Conservation (phyloP, 2,329 filamentous ascomycete genomes). For the Alternaria incomplexa region DNA sequence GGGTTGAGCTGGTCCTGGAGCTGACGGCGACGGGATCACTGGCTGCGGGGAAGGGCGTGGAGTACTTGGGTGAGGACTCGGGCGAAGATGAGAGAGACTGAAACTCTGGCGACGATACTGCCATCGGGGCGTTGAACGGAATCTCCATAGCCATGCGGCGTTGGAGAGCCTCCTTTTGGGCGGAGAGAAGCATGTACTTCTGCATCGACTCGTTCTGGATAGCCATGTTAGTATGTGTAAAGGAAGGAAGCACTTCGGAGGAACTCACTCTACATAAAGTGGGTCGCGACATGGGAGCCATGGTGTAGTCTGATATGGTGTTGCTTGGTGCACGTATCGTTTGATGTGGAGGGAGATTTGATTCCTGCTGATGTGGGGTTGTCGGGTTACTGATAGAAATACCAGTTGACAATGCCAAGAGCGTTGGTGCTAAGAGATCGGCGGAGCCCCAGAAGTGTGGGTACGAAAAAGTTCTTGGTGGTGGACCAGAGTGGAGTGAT, state of each 20-base stretch:
- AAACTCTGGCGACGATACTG: slow-evolving; percentile 44
- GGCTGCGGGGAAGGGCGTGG: slow-evolving; percentile 28
- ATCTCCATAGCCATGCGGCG: slow-evolving; percentile 48
- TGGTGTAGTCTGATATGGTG: slow-evolving; percentile 9
- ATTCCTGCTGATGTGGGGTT: slow-evolving; percentile 20
- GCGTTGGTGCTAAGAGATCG: slow-evolving; percentile 22
- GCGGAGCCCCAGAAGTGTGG: slow-evolving; percentile 18
- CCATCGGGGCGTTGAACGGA: slow-evolving; percentile 40
- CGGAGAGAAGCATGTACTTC: slow-evolving; percentile 49
- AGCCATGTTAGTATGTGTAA: slow-evolving; percentile 15
- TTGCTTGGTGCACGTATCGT: slow-evolving; percentile 2
- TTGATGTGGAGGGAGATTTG: slow-evolving; percentile 1
- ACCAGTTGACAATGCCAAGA: slow-evolving; percentile 17
- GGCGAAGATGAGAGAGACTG: slow-evolving; percentile 46
- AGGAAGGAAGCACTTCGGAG: neutral
- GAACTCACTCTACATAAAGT: slow-evolving; percentile 30
- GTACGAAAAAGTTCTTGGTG: slow-evolving; percentile 20
- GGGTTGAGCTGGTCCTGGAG: slow-evolving; percentile 17
- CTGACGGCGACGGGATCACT: slow-evolving; percentile 33
- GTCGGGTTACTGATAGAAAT: slow-evolving; percentile 15
- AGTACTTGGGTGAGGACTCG: slow-evolving; percentile 28
- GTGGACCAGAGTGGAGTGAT: slow-evolving; percentile 17
- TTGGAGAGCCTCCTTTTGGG: slow-evolving; percentile 50
- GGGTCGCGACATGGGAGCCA: slow-evolving; percentile 28
- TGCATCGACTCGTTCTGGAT: slow-evolving; percentile 42